Conservation (phyloP, 2,329 filamentous ascomycete species). For the Penicillium griseofulvum region DNA sequence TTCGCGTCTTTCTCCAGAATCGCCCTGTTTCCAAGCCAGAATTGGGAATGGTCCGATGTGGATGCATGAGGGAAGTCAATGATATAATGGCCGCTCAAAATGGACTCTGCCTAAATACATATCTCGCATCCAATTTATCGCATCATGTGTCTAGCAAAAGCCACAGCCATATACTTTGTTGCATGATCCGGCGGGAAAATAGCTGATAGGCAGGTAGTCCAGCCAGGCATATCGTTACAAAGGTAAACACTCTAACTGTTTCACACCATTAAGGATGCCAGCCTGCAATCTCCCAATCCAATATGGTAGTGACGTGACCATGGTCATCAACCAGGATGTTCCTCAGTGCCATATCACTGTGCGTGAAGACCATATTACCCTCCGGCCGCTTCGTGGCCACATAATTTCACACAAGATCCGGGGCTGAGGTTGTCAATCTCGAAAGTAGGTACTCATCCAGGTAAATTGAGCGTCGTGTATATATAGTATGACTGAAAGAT, state of each 20-base stretch:
- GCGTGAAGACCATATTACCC: conserved; percentile 2
- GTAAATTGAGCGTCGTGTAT: background rate
- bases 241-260: background rate
- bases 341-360: conserved; percentile 6
- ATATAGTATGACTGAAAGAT: background rate
- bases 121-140: background rate
- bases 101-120: background rate
- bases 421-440: background rate
- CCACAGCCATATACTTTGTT: conserved; percentile 2
- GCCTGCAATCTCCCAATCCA: conserved; percentile 11
- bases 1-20: too few species aligned
- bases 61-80: background rate
- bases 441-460: background rate
- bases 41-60: background rate
- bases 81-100: background rate
- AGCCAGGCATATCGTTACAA: conserved; percentile 1
- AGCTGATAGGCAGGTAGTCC: background rate
- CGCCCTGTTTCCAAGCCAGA: background rate
- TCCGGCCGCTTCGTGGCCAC: background rate
- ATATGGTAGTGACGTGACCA: conserved; percentile 2
- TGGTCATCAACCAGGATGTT: conserved; percentile 10
- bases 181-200: background rate
- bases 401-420: background rate
- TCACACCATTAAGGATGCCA: conserved; percentile 5
- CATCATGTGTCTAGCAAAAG: background rate